Base-by-base conservation (phyloP, 2,329 filamentous ascomycete genomes). In the Pseudodiploospora longispora region DNA sequence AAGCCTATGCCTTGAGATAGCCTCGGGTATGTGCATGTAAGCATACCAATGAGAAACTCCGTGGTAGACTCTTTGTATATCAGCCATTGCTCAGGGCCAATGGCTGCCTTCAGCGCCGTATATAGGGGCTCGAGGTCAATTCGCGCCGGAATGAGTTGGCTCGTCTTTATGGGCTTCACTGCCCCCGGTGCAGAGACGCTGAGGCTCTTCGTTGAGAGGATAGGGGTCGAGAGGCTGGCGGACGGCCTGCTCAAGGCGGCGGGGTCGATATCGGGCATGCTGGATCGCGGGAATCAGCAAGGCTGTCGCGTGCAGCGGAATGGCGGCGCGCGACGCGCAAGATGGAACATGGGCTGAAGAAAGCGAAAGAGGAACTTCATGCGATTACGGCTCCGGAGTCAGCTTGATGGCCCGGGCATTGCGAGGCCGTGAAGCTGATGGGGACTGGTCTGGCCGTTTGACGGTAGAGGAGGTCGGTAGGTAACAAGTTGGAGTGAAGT, bases 221-320 rank as follows among this genome's bases (percentile, higher is more conserved):
- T 69, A 47, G 80, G 78, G 5, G 79, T 82, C 38, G 76, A 70
- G 44, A 80, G 69, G 61, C 66, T 73, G 60, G 74, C 62, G 39
- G 77, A 66, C 49, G 78, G 75, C 57, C 79, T 77, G 70, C 78
- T 82, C 56, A 84, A 65, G 52, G 80, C 79, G 68, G 80, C 78
- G 58, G 80, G 80, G 69, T 83, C 80, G 67, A 84, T 83, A 67
- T 83, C 80, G 56, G 80, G 79, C 80, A 83, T 83, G 52, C 56
- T 59, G 57, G 54, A 43, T 41, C 49, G 49, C 44, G 50, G 49
- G 55, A 50, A 51, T 56, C 53, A 58, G 52, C 53, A 56, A 55
- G 55, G 49, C 53, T 54, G 69, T 72, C 71, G 73, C 72, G 69
- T 67, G 66, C 68, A 61, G 61, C 62, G 58, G 55, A 59, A 50